Base-by-base conservation (phyloP, 257 asterid species). In the Asclepias syriaca region DNA sequence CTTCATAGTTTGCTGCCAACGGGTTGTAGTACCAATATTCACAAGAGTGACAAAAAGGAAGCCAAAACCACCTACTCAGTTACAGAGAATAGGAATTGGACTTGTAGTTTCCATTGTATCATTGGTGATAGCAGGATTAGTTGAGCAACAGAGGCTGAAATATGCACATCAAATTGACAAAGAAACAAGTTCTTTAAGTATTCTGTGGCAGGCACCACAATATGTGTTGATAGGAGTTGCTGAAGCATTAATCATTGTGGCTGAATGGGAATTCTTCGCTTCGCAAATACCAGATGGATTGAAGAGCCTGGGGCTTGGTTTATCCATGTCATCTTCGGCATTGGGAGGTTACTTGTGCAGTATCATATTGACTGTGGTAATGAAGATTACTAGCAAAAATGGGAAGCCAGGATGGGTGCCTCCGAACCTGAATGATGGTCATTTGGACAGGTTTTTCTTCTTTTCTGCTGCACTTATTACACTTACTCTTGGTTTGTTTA, bases 341-440 rank as follows among this genome's bases (percentile, higher is more conserved):
- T 70, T 91, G 12, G 97, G 97, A 1, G 86, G 96, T 79, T 91
- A 82, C 76, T 74, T 91, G 51, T 89, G 96, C 85, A 81, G 90
- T 63, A 73, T 85, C 43, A 71, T 89, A 49, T 72, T 89, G 78
- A 81, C 81, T 45, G 60, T 87, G 69, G 96, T 88, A 77, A 89
- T 80, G 85, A 91, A 86, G 82, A 75, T 86, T 53, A 85, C 96
- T 39, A 69, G 94, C 5, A 91, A 69, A 71, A 56, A 91, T 74
- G 96, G 95, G 71, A 86, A 80, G 74, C 84, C 86, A 0, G 96
- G 97, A 12, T 91, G 96, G 96, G 74, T 89, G 80, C 87, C 97
- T 48, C 76, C 91, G 2, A 83, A 91, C 68, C 69, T 91, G 69
- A 91, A 91, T 50, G 84, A 91, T 21, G 97, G 97, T 7, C 97